Conservation (phyloP, 2,329 filamentous ascomycete genomes). For the Exserohilum rostratum region DNA sequence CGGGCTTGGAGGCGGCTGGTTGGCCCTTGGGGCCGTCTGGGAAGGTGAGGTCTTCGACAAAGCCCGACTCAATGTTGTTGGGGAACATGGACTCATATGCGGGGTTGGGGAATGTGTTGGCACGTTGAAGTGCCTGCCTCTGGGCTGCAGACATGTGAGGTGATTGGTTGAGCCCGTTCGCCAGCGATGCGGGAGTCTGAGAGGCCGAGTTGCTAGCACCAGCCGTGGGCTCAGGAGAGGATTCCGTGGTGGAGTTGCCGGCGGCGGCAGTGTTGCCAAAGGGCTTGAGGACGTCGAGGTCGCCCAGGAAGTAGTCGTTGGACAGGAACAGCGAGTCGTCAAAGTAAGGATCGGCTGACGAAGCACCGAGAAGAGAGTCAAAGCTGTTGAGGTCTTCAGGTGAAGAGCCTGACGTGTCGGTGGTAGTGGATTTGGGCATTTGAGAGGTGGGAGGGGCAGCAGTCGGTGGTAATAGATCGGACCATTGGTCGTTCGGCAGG, state of each 20-base stretch:
- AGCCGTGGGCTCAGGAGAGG: conserved; percentile 45
- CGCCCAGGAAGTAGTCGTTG: conserved; percentile 50
- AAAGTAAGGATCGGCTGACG: conserved; percentile 44
- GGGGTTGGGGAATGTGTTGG: conserved; percentile 44
- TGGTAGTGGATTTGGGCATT: conserved; percentile 45
- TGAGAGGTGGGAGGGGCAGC: conserved; percentile 35
- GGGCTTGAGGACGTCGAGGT: conserved; percentile 47
- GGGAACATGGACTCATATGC: conserved; percentile 47
- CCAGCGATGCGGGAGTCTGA: conserved; percentile 32
- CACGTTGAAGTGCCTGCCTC: conserved; percentile 32
- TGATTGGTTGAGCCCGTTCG: conserved; percentile 27
- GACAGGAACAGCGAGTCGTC: conserved; percentile 46
- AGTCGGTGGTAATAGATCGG: conserved; percentile 41
- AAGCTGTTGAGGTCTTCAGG: conserved; percentile 42
- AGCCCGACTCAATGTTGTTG: conserved; percentile 42
- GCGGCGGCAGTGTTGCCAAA: conserved; percentile 40
- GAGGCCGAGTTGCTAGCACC: conserved; percentile 26
- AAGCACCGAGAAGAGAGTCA: conserved; percentile 36
- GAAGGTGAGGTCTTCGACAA: conserved; percentile 48
- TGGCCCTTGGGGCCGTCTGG: conserved; percentile 41
- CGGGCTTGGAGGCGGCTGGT: conserved; percentile 19
- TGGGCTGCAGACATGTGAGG: conserved; percentile 35
- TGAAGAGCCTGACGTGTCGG: conserved; percentile 40
- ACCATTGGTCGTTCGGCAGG: conserved; percentile 48
- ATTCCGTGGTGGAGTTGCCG: conserved; percentile 45